phyloP scores from a whole-genome alignment of 2,329 filamentous ascomycete species.

The Cladobotryum mycophilum region DNA sequence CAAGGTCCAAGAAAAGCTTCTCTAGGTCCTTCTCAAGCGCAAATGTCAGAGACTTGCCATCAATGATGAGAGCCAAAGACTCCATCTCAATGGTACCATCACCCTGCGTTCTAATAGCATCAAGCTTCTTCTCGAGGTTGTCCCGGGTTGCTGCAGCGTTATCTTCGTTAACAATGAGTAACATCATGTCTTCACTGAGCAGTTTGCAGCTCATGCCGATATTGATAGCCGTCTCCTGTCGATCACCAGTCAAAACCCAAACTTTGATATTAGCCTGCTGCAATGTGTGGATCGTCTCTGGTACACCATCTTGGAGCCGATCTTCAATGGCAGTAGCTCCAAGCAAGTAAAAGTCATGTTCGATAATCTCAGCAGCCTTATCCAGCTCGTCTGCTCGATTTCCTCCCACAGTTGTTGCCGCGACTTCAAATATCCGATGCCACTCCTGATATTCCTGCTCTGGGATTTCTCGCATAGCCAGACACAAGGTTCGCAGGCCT shows the following conservation, averaged over 20 bases:
- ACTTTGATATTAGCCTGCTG: slow-evolving; percentile 97
- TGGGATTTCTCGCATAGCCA: slow-evolving; percentile 88
- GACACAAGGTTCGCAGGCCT: slow-evolving; percentile 85
- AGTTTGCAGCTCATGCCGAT: slow-evolving; percentile 99
- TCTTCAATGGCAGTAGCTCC: slow-evolving; percentile 97
- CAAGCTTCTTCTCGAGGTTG: slow-evolving; percentile 88
- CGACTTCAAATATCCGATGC: slow-evolving; percentile 79
- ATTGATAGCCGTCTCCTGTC: slow-evolving; percentile 98
- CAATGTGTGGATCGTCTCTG: slow-evolving; percentile 94
- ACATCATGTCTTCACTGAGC: slow-evolving; percentile 97
- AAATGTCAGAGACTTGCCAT: slow-evolving; percentile 90
- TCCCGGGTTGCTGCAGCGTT: slow-evolving; percentile 69
- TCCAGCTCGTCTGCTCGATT: slow-evolving; percentile 92
- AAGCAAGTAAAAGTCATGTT: slow-evolving; percentile 83
- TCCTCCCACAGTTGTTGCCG: slow-evolving; percentile 82
- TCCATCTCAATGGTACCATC: slow-evolving; percentile 73
- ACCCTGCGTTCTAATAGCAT: slow-evolving; percentile 80
- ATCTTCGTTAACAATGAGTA: slow-evolving; percentile 94
- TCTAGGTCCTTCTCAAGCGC: slow-evolving; percentile 92
- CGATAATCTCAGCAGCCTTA: slow-evolving; percentile 93
- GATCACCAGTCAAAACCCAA: slow-evolving; percentile 95
- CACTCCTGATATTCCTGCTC: slow-evolving; percentile 87
- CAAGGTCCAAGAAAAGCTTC: slow-evolving; percentile 86
- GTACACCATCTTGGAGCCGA: slow-evolving; percentile 91
- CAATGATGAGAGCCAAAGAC: slow-evolving; percentile 84